Evolutionary conservation across 768 basidiomycete genomes (phyloP).

Genomic region (Hygrophorus pudorinus): DNA sequence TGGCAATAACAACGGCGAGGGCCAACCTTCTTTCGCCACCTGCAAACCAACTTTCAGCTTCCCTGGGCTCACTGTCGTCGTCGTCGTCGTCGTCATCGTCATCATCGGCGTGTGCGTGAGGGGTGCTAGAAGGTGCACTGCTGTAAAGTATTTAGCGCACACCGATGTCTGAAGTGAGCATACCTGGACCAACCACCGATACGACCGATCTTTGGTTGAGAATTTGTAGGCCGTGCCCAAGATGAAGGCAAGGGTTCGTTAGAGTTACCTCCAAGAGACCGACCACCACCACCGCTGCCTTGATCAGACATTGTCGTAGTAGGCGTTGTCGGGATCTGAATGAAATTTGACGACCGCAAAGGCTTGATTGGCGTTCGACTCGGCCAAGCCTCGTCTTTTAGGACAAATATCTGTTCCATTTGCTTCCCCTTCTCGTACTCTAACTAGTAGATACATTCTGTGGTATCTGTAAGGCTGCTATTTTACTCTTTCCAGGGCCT

Average conservation of each 20-base stretch:
- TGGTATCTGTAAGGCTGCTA: no score
- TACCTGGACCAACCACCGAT: constrained; percentile 28
- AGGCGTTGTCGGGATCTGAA: no score
- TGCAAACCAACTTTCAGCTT: constrained; percentile 71
- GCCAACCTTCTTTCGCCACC: constrained; percentile 87
- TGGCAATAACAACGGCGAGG: neutral
- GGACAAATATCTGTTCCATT: no score
- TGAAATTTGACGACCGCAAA: no score
- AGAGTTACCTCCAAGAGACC: constrained; percentile 38
- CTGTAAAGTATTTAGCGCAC: neutral
- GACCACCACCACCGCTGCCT: constrained; percentile 23
- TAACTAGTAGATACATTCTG: no score
- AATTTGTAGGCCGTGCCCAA: constrained; percentile 29
- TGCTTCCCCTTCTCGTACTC: no score
- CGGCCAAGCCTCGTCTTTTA: no score
- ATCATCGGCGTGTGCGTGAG: neutral
- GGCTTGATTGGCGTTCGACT: no score
- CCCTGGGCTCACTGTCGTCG: constrained; percentile 39
- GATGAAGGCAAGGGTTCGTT: constrained; percentile 37
- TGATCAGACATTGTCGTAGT: constrained; percentile 26
- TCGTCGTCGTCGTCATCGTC: constrained; percentile 7
- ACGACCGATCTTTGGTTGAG: constrained; percentile 36
- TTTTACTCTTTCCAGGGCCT: no score
- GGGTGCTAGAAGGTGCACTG: neutral
- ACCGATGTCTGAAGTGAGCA: neutral